A percentile compares a stretch with the other conserved stretches of the same genome.
Evolutionary conservation across 257 asterid genomes (phyloP).

Genomic region (Nicotiana knightiana): DNA sequence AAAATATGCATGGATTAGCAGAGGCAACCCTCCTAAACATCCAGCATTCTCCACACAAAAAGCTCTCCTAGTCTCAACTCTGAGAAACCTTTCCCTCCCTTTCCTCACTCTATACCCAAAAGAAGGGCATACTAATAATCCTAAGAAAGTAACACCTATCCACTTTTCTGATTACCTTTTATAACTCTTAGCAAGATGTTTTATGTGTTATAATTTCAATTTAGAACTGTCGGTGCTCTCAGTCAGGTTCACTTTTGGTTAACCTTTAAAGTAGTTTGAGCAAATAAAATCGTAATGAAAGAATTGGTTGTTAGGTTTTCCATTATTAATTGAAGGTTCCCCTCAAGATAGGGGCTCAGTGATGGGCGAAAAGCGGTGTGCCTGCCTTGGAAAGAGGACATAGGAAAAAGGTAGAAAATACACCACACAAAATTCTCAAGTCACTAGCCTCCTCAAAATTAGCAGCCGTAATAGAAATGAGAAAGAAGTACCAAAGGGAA

Average conservation of each 20-base stretch:
- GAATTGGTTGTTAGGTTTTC: background rate
- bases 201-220: background rate
- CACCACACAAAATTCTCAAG: background rate
- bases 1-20: background rate
- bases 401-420: background rate
- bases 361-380: background rate
- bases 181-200: background rate
- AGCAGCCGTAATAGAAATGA: background rate
- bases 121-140: background rate
- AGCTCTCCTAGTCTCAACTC: background rate
- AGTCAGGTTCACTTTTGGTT: background rate
- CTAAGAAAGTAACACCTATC: background rate
- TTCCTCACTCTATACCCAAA: background rate
- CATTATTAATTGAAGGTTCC: background rate
- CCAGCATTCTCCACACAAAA: background rate
- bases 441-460: background rate
- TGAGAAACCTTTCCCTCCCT: background rate
- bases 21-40: background rate
- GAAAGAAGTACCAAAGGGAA: background rate
- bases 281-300: background rate
- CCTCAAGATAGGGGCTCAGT: background rate
- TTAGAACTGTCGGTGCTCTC: background rate
- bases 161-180: background rate
- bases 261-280: background rate
- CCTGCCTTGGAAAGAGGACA: background rate